A percentile compares a stretch with the other conserved stretches of the same genome.
Evolutionary conservation across 805 yeast genomes (phyloP).

Genomic region (Starmerella ratchasimensis): DNA sequence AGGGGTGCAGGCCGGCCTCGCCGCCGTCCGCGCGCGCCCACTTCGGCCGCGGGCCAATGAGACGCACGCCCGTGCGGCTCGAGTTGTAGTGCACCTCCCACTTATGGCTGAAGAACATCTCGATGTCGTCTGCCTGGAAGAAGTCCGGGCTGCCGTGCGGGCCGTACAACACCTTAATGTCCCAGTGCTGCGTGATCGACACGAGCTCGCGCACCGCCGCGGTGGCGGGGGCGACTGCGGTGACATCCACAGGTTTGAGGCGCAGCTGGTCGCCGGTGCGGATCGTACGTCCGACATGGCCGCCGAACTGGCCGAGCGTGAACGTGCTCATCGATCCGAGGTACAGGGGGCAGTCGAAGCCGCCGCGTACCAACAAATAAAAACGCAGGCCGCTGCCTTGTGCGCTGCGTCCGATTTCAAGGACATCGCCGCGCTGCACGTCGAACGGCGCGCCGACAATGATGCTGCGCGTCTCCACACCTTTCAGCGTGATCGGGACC

Average conservation of each 20-base stretch:
- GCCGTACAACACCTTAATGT: slow-evolving; percentile 86
- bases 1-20: slow-evolving; percentile 94
- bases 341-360: slow-evolving; percentile 86
- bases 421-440: slow-evolving; percentile 59
- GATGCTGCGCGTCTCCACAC: slow-evolving; percentile 35
- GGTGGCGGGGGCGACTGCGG: slow-evolving; percentile 37
- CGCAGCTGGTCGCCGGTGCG: slow-evolving; percentile 86
- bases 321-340: slow-evolving; percentile 91
- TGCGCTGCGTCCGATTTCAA: slow-evolving; percentile 62
- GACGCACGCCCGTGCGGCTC: slow-evolving; percentile 88
- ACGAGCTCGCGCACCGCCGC: too few relatives aligned
- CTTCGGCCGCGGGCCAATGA: slow-evolving; percentile 87
- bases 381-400: slow-evolving; percentile 63
- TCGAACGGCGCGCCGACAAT: slow-evolving; percentile 39
- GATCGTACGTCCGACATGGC: slow-evolving; percentile 81
- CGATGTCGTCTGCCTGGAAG: slow-evolving; percentile 60
- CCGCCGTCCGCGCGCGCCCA: slow-evolving; percentile 98
- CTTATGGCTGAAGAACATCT: slow-evolving; percentile 55
- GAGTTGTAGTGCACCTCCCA: slow-evolving; percentile 98
- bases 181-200: slow-evolving; percentile 55
- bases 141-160: slow-evolving; percentile 97
- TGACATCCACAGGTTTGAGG: slow-evolving; percentile 32
- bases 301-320: slow-evolving; percentile 83
- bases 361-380: slow-evolving; percentile 80
- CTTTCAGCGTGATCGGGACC: slow-evolving; percentile 52